Percentiles rank a stretch among this genome's conserved stretches.
Conservation (phyloP, 2,329 filamentous ascomycete genomes). For the Hymenoscyphus fraxineus region DNA sequence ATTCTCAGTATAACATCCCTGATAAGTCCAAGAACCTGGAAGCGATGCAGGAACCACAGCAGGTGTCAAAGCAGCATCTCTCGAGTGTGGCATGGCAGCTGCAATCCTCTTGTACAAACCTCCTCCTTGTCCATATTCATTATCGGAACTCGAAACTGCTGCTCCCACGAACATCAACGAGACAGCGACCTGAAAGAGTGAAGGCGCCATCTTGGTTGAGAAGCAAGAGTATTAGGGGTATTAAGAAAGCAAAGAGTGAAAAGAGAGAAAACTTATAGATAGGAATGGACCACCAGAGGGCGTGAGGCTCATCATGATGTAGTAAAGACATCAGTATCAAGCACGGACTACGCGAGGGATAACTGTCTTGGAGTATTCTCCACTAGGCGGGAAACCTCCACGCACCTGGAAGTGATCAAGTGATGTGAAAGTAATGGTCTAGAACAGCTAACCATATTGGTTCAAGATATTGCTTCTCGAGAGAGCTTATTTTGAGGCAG, state of each 20-base stretch:
- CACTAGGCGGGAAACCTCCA: not conserved
- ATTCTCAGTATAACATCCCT: conserved; percentile 27
- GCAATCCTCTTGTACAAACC: conserved; percentile 10
- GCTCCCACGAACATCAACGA: conserved; percentile 14
- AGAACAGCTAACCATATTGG: not conserved
- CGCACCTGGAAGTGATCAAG: not conserved
- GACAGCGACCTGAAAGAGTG: conserved; percentile 19
- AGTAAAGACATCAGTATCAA: not conserved
- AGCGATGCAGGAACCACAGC: conserved; percentile 16
- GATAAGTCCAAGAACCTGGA: conserved; percentile 27
- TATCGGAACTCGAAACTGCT: conserved; percentile 5
- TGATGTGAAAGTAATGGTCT: not conserved
- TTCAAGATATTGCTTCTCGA: not conserved
- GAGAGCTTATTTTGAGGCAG: not conserved
- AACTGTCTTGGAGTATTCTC: conserved; percentile 13
- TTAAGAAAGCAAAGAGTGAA: not conserved
- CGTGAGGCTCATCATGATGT: conserved; percentile 1
- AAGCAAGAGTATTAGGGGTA: conserved; percentile 4
- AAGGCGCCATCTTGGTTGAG: conserved; percentile 19
- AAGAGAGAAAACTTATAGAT: not conserved
- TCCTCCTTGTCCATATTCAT: conserved; percentile 6
- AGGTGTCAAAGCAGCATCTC: not conserved
- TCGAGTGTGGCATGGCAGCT: not conserved
- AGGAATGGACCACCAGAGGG: not conserved
- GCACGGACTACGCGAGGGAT: conserved; percentile 1